Evolutionary conservation across 2,329 filamentous ascomycete species (phyloP).

Genomic region (Ophiocordyceps camponoti-saundersi): DNA sequence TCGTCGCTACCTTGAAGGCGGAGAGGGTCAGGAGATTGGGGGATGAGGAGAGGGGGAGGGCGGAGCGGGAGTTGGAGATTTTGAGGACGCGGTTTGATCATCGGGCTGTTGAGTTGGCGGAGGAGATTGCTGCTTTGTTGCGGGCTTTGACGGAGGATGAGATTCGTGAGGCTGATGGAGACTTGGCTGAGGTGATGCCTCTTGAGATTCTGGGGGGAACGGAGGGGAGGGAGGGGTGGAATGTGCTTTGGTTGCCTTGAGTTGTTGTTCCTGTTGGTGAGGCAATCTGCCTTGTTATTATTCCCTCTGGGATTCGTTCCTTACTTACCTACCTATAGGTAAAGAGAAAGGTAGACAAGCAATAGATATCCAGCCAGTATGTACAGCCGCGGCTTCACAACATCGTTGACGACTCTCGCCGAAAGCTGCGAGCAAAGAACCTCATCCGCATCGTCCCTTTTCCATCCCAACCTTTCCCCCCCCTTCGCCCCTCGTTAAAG

Average conservation of each 20-base stretch:
- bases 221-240: neutral
- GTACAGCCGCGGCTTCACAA: too few species aligned
- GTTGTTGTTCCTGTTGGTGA: neutral
- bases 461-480: too few species aligned
- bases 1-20: constrained; percentile 15
- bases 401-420: too few species aligned
- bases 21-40: constrained; percentile 1
- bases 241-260: neutral
- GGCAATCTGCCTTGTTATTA: too few species aligned
- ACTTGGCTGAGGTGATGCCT: neutral
- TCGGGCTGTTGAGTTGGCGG: neutral
- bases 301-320: too few species aligned
- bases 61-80: neutral
- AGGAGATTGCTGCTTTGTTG: neutral
- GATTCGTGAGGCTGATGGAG: neutral
- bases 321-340: too few species aligned
- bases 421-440: too few species aligned
- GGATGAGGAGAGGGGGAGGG: neutral
- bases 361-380: too few species aligned
- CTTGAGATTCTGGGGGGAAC: neutral
- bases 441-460: too few species aligned
- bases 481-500: too few species aligned
- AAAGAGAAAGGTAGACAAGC: too few species aligned
- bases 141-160: neutral
- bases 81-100: neutral